These are phyloP conservation scores for Nicotiana rustica DNA, from an alignment of 305 asterid genomes.

Conservation along the genomic window DNA sequence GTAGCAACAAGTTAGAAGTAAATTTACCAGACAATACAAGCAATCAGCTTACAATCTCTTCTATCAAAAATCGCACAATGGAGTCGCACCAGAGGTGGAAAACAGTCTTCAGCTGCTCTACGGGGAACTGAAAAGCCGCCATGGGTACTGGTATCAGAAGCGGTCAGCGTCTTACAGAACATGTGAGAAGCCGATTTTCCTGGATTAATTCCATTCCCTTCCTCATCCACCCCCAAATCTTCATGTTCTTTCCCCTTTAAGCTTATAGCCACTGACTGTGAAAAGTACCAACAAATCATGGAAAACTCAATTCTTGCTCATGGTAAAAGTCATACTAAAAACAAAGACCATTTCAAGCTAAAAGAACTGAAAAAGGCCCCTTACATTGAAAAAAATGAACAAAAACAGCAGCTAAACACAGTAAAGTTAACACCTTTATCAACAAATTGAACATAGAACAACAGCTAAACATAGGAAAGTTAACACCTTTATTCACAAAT, in stretches of 20 bases:
- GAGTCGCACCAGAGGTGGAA: slow-evolving; percentile 86
- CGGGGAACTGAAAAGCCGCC: slow-evolving; percentile 99
- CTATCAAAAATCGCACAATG: slow-evolving; percentile 7
- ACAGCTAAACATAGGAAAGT: not conserved
- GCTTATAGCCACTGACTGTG: slow-evolving; percentile 55
- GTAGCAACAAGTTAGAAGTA: slow-evolving; percentile 20
- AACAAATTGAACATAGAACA: not conserved
- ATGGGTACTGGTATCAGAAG: slow-evolving; percentile 98
- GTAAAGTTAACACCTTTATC: not conserved
- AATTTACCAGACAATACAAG: slow-evolving; percentile 24
- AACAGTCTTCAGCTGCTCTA: slow-evolving; percentile 99
- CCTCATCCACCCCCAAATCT: slow-evolving; percentile 55
- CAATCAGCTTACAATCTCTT: slow-evolving; percentile 6
- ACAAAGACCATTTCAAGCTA: not conserved
- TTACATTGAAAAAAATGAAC: not conserved
- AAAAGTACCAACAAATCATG: slow-evolving; percentile 25
- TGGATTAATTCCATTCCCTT: slow-evolving; percentile 59
- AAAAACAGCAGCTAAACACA: not conserved
- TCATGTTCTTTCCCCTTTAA: slow-evolving; percentile 70
- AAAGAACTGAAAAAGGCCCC: not conserved
- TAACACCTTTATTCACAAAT: not conserved
- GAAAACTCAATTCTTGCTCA: slow-evolving; percentile 15
- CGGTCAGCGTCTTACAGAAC: slow-evolving; percentile 98
- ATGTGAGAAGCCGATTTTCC: slow-evolving; percentile 86
- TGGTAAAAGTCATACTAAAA: not conserved